Base-by-base conservation (phyloP, 176 grass and related monocot genomes). In the Urochloa ruziziensis region DNA sequence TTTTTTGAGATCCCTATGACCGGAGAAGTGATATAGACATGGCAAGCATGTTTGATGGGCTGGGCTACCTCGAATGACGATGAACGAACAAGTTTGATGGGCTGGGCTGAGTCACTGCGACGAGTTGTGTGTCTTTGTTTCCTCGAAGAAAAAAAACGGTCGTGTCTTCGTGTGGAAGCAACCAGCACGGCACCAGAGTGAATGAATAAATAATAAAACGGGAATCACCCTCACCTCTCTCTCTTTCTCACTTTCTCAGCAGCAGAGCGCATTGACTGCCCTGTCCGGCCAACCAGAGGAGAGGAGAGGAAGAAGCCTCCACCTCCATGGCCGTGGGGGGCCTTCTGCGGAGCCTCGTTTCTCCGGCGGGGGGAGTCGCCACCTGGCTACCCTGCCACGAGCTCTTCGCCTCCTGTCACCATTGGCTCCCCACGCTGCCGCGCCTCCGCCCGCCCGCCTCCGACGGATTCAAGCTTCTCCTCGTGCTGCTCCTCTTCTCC, bases 351-450 rank as follows among this genome's bases (percentile, higher is more conserved):
- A 49, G 75, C 23, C 87, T 89, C 37, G 17, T 84, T 0, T 40
- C 67, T 27, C 62, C 77, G 43, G 77, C 60, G 6, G 59, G 60
- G 30, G 77, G 60, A 35, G 77, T 49, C 43, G 53, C 80, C 33
- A 80, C 59, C 80, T 89, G 81, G 87, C 87, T 84, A 5, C 87
- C 87, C 67, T 89, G 81, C 75, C 72, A 80, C 75, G 74, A 89
- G 75, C 75, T 79, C 59, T 61, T 83, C 23, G 86, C 86, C 35
- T 51, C 70, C 46, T 80, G 77, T 77, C 48, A 58, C 58, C 86
- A 79, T 8, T 83, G 63, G 82, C 76, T 75, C 48, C 70, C 36
- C 68, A 60, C 86, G 15, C 64, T 67, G 6, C 36, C 40, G 39
- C 72, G 85, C 69, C 73, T 82, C 39, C 82, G 87, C 37, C 70